These are phyloP conservation scores for Puccinia polysora DNA, from an alignment of 1,284 basidiomycete genomes.

Conservation along the genomic window DNA sequence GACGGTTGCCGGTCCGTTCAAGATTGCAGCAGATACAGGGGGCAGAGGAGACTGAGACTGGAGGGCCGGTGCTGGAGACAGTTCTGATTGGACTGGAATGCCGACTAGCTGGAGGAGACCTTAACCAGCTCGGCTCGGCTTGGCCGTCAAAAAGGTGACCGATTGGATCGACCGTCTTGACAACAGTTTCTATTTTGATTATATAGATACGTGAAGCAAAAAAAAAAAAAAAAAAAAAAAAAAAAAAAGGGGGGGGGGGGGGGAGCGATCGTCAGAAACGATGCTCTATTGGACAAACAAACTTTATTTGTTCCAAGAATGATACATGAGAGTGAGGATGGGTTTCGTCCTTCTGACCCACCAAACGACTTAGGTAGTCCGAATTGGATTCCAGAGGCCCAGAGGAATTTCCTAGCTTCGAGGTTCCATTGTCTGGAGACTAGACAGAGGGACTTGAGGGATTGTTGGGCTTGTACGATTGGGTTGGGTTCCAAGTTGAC, in stretches of 20 bases:
- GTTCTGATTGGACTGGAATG: slow-evolving; percentile 28
- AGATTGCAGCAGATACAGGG: neutral
- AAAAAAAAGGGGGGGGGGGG: too few relatives aligned
- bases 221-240: too few relatives aligned
- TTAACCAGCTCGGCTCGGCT: slow-evolving; percentile 25
- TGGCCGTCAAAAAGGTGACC: slow-evolving; percentile 28
- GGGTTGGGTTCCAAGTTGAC: slow-evolving; percentile 14
- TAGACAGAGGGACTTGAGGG: slow-evolving; percentile 14
- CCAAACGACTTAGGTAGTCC: slow-evolving; percentile 33
- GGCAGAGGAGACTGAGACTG: neutral
- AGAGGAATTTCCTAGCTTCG: slow-evolving; percentile 31
- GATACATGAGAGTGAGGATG: neutral
- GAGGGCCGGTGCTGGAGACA: neutral
- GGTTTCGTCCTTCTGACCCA: too few relatives aligned
- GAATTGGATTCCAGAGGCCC: slow-evolving; percentile 21
- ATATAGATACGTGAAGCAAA: too few relatives aligned
- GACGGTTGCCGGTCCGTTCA: neutral
- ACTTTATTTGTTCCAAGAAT: neutral
- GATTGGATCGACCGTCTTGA: slow-evolving; percentile 33
- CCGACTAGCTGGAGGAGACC: slow-evolving; percentile 13
- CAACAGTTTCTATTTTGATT: slow-evolving; percentile 12
- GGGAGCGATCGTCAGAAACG: too few relatives aligned
- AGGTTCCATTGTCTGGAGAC: slow-evolving; percentile 14
- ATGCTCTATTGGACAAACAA: too few relatives aligned
- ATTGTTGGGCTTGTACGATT: slow-evolving; percentile 25